Base-by-base conservation (phyloP, 2,329 filamentous ascomycete species). In the Alternaria alternata region DNA sequence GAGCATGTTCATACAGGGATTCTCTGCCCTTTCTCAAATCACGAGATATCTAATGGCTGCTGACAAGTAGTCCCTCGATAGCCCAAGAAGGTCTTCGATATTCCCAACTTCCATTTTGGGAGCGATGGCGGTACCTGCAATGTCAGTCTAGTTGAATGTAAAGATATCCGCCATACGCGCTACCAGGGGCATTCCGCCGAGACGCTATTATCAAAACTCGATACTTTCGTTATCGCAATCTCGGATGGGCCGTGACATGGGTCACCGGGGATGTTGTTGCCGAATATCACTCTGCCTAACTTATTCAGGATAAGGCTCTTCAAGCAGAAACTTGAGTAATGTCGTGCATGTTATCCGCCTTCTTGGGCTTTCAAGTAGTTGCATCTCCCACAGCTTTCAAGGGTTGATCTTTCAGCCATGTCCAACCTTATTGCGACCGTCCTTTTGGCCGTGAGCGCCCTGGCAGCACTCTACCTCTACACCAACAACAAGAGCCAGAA, bases 391-490 rank as follows among this genome's bases (percentile, higher is more conserved):
- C 14, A 32, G 20, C 20, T 41, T 48, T 30, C 41, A 16, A 48
- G 24, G 42, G 32, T 32, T 39, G 22, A 22, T 55, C 16, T 16
- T 49, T 11, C 42, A 55, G 32, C 43, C 52, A 60, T 60, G 53
- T 57, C 41, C 30, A 57, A 20, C 41, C 26, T 48, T 60, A 9
- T 47, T 16, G 24, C 47, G 41, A 36, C 26, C 14, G 24, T 57
- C n/a, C 7, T 60, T 52, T 6, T 60, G 14, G 24, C 26, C 32
- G 46, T 60, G 39, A 22, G 57, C 32, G 46, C 39, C 30, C 46
- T 60, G 24, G 39, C 53, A n/a, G 28, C 26, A 42, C n/a, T 57
- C 20, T 52, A 60, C 18, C 26, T 52, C 44, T 60, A 36, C 26
- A 28, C 12, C 39, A 52, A 41, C 38, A 42, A 51, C 14, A 58